These are phyloP conservation scores for Nicotiana obtusifolia DNA, from an alignment of 257 asterid species.

Conservation along the genomic window DNA sequence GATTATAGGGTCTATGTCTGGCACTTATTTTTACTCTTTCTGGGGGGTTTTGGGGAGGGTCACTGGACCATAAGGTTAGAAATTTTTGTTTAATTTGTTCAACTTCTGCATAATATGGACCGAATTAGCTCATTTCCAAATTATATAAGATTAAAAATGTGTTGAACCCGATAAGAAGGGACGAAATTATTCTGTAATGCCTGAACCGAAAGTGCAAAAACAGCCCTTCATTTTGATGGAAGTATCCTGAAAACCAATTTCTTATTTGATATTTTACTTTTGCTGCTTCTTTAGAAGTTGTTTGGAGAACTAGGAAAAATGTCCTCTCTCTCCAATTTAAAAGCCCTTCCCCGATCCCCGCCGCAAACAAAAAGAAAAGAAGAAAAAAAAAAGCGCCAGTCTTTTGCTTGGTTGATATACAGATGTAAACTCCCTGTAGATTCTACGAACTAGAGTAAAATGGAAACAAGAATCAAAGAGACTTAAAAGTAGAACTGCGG, in stretches of 20 bases:
- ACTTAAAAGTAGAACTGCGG: neutral
- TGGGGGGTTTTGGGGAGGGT: too few relatives aligned
- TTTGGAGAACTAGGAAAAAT: neutral
- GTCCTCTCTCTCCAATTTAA: neutral
- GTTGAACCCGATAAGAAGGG: neutral
- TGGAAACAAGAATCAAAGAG: neutral
- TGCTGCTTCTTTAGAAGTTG: neutral
- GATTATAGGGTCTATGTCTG: neutral
- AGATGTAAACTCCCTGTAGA: neutral
- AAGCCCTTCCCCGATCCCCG: neutral
- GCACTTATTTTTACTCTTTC: neutral
- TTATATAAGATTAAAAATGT: neutral
- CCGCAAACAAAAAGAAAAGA: neutral
- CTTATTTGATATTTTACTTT: neutral
- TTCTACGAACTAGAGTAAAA: neutral
- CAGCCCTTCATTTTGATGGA: neutral
- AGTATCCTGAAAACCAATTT: neutral
- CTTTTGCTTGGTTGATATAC: neutral
- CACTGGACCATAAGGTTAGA: too few relatives aligned
- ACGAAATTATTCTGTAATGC: neutral
- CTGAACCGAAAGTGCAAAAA: neutral
- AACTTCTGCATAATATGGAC: neutral
- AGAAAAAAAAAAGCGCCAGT: neutral
- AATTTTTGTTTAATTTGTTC: too few relatives aligned
- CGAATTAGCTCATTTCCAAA: neutral